Conservation (phyloP, 2,329 filamentous ascomycete genomes). For the Blumeria graminis region DNA sequence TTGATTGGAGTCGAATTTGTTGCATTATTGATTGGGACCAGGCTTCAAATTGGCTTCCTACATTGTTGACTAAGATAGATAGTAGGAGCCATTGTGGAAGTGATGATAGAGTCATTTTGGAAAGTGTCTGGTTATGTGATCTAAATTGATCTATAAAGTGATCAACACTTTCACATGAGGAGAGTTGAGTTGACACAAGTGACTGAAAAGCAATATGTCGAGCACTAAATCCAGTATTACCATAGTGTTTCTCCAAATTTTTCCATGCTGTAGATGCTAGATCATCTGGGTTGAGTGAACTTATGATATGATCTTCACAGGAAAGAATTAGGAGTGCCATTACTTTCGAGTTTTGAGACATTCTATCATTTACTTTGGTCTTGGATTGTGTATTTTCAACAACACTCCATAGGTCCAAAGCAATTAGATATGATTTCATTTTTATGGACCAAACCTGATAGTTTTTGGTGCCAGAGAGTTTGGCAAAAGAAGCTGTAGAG, state of each 20-base stretch:
- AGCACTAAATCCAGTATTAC: neutral
- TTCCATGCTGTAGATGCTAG: neutral
- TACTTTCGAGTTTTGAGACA: neutral
- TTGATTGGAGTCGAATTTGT: neutral
- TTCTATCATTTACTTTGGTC: neutral
- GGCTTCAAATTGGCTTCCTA: neutral
- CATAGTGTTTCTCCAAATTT: neutral
- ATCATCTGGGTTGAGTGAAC: neutral
- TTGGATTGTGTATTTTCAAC: neutral
- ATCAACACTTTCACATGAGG: neutral
- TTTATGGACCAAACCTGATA: neutral
- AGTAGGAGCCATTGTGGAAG: neutral
- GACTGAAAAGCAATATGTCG: neutral
- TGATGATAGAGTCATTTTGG: neutral
- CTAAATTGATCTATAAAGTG: neutral
- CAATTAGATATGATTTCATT: neutral
- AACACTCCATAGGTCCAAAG: neutral
- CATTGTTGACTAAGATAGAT: neutral
- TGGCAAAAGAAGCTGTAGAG: neutral
- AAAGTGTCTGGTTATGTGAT: neutral
- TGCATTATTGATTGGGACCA: neutral
- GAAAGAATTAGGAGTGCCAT: neutral
- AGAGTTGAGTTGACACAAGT: neutral
- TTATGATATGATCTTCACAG: neutral
- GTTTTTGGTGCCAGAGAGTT: neutral